These are phyloP conservation scores for Tetragonia tetragonoides DNA, from an alignment of 148 eudicot species.

Conservation along the genomic window DNA sequence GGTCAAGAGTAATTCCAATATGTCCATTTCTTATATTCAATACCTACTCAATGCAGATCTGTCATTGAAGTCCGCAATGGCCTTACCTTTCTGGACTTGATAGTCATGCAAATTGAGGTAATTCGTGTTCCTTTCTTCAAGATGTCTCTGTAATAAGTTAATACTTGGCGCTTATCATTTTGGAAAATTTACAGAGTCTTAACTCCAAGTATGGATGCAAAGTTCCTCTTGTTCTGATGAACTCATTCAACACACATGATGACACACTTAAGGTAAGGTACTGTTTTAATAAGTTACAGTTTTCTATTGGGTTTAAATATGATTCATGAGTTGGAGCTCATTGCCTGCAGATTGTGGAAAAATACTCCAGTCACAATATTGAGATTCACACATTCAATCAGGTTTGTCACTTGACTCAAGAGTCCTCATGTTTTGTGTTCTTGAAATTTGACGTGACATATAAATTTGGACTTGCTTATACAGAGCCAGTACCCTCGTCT, in stretches of 20 bases:
- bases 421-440: slow-evolving; percentile 2
- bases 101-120: slow-evolving; percentile 95
- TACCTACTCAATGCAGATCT: slow-evolving; percentile 45
- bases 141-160: neutral
- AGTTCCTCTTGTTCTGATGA: slow-evolving; percentile 93
- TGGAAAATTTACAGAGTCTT: slow-evolving; percentile 44
- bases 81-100: slow-evolving; percentile 81
- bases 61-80: slow-evolving; percentile 97
- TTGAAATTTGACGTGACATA: neutral
- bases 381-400: slow-evolving; percentile 95
- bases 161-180: slow-evolving; percentile 19
- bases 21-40: neutral
- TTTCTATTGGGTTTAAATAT: slow-evolving; percentile 12
- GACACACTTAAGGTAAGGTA: slow-evolving; percentile 77
- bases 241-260: slow-evolving; percentile 99
- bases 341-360: slow-evolving; percentile 73
- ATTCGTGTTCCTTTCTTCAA: slow-evolving; percentile 9
- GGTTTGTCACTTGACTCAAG: slow-evolving; percentile 40
- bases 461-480: neutral
- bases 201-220: slow-evolving; percentile 85
- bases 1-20: neutral
- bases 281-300: neutral
- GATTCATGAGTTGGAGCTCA: slow-evolving; percentile 17
- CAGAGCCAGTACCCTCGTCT: slow-evolving; percentile 97
- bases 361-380: slow-evolving; percentile 64